Base-by-base conservation (phyloP, 176 grass and related monocot genomes). In the Panicum miliaceum region DNA sequence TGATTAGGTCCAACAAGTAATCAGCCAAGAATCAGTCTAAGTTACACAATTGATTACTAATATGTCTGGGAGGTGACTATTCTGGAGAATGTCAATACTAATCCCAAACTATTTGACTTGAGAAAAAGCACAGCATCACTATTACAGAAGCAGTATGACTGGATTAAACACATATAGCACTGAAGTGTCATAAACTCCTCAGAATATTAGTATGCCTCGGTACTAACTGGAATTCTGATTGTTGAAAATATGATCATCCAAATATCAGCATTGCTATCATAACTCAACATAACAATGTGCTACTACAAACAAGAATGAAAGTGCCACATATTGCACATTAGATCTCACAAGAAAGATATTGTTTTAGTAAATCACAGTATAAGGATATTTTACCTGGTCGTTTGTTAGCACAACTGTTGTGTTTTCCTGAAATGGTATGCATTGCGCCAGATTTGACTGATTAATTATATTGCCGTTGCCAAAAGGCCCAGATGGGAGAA, bases 391-490 rank as follows among this genome's bases (percentile, higher is more conserved):
- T 77, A 97, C 92, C 95, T 94, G 92, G 32, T 94, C 87, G 73
- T 89, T 93, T 83, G 90, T 94, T 79, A 97, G 89, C 77, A 94
- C 74, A 42, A 94, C 25, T 22, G 92, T 86, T 76, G 90, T 76
- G 59, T 97, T 97, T 91, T 82, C 90, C 87, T 93, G 92, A 86
- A 97, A 97, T 51, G 95, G 95, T 73, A 97, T 77, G 76, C 95
- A 97, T 72, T 93, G 92, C 64, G 64, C 92, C 36, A 88, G 59
- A 81, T 93, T 77, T 85, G 90, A 84, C 37, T 76, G 76, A 84
- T 92, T 89, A 65, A 83, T 89, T 68, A 52, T 57, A 85, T 61
- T 77, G 68, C 78, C 56, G 58, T 47, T 73, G 43, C 75, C 88
- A 81, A 97, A 92, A 82, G 92, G 89, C 67, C 90, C 92, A 89